Percentiles rank a stretch among this genome's conserved stretches.
Evolutionary conservation across 2,329 filamentous ascomycete species (phyloP).

Genomic region (Sarocladium strictum): DNA sequence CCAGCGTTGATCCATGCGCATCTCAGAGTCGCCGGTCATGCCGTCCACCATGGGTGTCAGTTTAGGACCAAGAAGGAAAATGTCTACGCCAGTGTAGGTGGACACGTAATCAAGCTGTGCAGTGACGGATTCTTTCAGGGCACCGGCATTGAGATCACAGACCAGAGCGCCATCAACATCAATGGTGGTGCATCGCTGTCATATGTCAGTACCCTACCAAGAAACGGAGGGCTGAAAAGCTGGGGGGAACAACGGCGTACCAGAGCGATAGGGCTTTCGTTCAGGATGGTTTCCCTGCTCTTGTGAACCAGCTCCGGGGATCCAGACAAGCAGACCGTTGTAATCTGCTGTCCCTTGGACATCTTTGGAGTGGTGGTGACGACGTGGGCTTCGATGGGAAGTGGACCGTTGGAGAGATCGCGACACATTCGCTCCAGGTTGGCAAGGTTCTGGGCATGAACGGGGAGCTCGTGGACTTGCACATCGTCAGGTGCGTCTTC

Average conservation of each 20-base stretch:
- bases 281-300: constrained; percentile 83
- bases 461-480: constrained; percentile 82
- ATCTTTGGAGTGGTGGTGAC: constrained; percentile 74
- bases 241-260: constrained; percentile 47
- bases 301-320: constrained; percentile 82
- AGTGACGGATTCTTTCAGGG: constrained; percentile 69
- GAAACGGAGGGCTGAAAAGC: not conserved
- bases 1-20: constrained; percentile 84
- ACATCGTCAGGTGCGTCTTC: constrained; percentile 79
- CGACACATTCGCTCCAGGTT: constrained; percentile 74
- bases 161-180: constrained; percentile 91
- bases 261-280: constrained; percentile 86
- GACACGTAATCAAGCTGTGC: constrained; percentile 84
- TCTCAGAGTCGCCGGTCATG: constrained; percentile 70
- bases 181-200: constrained; percentile 82
- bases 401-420: constrained; percentile 64
- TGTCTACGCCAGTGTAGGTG: constrained; percentile 86
- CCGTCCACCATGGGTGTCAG: constrained; percentile 70
- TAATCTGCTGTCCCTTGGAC: constrained; percentile 61
- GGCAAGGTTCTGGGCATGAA: constrained; percentile 82
- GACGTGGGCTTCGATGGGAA: constrained; percentile 78
- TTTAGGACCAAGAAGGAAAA: constrained; percentile 91
- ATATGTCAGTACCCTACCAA: constrained; percentile 13
- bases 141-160: constrained; percentile 62
- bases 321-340: constrained; percentile 87